Evolutionary conservation across 2,329 filamentous ascomycete species (phyloP), one percentile per base, ranked within the genome.

Genomic region (Chalaropsis thielavioides): DNA sequence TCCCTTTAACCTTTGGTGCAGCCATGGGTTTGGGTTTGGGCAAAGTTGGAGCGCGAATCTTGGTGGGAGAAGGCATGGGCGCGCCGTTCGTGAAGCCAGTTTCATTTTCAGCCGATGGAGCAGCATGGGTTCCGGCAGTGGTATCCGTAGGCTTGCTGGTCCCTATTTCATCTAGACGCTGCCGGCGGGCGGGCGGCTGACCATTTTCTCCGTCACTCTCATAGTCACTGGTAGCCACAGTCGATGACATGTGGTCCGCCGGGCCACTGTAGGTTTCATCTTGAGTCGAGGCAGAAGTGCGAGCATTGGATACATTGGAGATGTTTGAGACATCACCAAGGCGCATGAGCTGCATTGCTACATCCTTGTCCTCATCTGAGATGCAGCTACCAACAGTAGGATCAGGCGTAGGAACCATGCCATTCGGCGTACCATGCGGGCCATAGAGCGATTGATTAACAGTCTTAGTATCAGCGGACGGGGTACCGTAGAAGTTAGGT

Each of bases 361-460:
- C 94, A 75, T 99, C 94, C 72, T 87, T 87, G 70, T 87, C 84
- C 75, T 99, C 94, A 73, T 99, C 94, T 15, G 92, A 97, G 75
- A 99, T 92, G 74, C 90, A 95, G 76, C 92, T 97, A 64, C 90
- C 90, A 70, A 97, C 89, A 13, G 94, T 99, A n/a, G 92, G 92
- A 71, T 97, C 94, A 31, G 94, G 94, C 1, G 94, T 99, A 22
- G 92, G 92, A 68, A 96, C 79, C 70, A 95, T 83, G 64, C 86
- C 66, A 63, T 63, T 65, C 4, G 63, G 63, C 13, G 62, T 66
- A 61, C 64, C 59, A 61, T 68, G 68, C 40, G 59, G 62, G 43
- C 68, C 69, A 13, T 71, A 69, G 73, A 74, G 69, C 76, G 75
- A 43, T 80, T 77, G 69, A 83, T 82, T 66, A 79, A 80, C 67